Percentiles rank a stretch among this genome's conserved stretches.
These are phyloP conservation scores for Candida arabinofermentans DNA, from an alignment of 805 yeast species.

Conservation along the genomic window DNA sequence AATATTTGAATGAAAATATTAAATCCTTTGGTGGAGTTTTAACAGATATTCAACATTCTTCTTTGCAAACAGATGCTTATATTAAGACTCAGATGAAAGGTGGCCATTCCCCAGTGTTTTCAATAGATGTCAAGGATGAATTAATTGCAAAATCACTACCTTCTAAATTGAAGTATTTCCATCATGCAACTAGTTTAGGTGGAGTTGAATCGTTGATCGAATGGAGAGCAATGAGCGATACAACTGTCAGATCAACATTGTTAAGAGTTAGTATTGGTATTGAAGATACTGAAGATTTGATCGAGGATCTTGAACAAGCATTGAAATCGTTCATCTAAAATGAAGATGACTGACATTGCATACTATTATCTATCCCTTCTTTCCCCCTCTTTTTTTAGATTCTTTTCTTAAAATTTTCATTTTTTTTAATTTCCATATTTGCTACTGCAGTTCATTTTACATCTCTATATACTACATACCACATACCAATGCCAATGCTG, in stretches of 20 bases:
- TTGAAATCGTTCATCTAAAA: conserved; percentile 24
- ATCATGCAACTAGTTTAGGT: conserved; percentile 91
- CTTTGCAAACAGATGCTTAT: conserved; percentile 67
- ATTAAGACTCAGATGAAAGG: conserved; percentile 63
- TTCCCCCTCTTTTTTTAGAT: no score
- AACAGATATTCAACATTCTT: conserved; percentile 59
- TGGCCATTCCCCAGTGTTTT: conserved; percentile 70
- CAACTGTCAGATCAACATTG: conserved; percentile 48
- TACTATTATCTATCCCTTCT: background rate
- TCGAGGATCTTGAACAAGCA: conserved; percentile 66
- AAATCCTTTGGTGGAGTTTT: conserved; percentile 48
- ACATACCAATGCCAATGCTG: no score
- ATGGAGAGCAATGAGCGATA: conserved; percentile 80
- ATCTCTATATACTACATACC: no score
- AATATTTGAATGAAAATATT: conserved; percentile 49
- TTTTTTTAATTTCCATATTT: no score
- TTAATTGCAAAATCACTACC: conserved; percentile 64
- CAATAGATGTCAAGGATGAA: conserved; percentile 49
- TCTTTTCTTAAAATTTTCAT: no score
- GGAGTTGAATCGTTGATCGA: conserved; percentile 89
- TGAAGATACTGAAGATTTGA: conserved; percentile 73
- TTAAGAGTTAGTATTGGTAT: conserved; percentile 78
- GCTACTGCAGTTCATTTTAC: no score
- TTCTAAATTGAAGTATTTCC: conserved; percentile 60
- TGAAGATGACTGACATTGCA: background rate